Evolutionary conservation across 169 alveolate species (phyloP), one percentile per base, ranked within the genome.

Genomic region (Cytauxzoon felis): DNA sequence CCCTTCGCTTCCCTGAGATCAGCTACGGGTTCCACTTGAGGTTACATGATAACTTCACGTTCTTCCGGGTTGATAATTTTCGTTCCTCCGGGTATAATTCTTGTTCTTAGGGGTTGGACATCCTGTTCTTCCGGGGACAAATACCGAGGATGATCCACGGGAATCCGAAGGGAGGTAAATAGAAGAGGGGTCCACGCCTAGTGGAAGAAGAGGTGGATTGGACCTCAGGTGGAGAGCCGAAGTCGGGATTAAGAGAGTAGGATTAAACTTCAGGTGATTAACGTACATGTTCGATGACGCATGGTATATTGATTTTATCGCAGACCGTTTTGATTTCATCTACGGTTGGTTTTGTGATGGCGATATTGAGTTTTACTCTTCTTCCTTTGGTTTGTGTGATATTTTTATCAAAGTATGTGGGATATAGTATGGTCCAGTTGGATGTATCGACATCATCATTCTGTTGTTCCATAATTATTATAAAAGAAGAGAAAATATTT

Each of bases 261-360:
- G n/a, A n/a, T n/a, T 43, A 43, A 29, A 29, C 19, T 1, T 24
- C n/a, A 0, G 24, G 1, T 3, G 1, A 6, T 16, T 65, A 1
- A 38, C 69, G 3, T 34, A 76, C 86, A 53, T 34, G 50, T 60
- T 84, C 91, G 23, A 84, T 36, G 27, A 73, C 70, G 50, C 65
- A 73, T 23, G 78, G 78, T 19, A 84, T 64, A 29, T 84, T 68
- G 40, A 84, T 67, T 34, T 64, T 72, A 78, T 79, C 87, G 63
- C 88, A 80, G 23, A 81, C 91, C n/a, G 59, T 24, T 27, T 78
- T 69, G 34, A 84, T 84, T 13, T 84, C 91, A 54, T 84, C 87
- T 24, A 84, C 62, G 43, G 81, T 57, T 21, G 91, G 91, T 51
- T 84, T 81, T 24, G 57, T 40, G 11, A 84, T 87, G 33, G 89